Conservation (phyloP, 495 filamentous ascomycete species). For the Penicillium longicatenatum region DNA sequence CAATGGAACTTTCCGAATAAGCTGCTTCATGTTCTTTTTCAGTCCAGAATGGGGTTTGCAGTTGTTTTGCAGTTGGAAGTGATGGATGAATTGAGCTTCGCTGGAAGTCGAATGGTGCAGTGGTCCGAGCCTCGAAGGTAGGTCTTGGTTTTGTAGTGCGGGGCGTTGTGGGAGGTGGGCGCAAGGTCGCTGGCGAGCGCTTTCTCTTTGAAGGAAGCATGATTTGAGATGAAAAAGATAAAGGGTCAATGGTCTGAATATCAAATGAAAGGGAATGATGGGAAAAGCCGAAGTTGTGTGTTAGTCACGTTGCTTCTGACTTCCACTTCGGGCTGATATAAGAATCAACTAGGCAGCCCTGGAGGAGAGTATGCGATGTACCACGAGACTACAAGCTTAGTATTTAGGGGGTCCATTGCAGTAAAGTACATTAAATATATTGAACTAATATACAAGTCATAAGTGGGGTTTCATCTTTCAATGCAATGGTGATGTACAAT, state of each 20-base stretch:
- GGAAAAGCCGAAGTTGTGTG: not conserved
- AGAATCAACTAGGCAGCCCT: not conserved
- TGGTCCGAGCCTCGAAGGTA: conserved; percentile 3
- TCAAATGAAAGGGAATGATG: not conserved
- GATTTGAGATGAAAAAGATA: conserved; percentile 12
- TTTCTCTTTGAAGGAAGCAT: conserved; percentile 25
- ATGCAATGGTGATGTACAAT: conserved; percentile 8
- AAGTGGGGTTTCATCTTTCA: conserved; percentile 22
- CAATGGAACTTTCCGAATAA: conserved; percentile 14
- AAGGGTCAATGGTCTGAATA: not conserved
- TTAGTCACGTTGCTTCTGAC: not conserved
- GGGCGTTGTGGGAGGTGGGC: conserved; percentile 12
- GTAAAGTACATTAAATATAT: conserved; percentile 15
- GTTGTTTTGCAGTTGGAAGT: conserved; percentile 9
- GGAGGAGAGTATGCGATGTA: too few species aligned
- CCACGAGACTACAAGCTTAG: not conserved
- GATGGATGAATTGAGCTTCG: conserved; percentile 8
- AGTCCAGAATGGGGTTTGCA: conserved; percentile 15
- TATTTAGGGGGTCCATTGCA: not conserved
- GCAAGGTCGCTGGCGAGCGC: conserved; percentile 17
- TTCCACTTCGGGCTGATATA: not conserved
- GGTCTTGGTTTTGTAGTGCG: conserved; percentile 17
- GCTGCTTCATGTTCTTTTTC: conserved; percentile 8
- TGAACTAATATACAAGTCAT: conserved; percentile 23
- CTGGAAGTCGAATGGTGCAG: conserved; percentile 7